Conservation (phyloP, 2,329 filamentous ascomycete genomes). For the Endothia cerciana region DNA sequence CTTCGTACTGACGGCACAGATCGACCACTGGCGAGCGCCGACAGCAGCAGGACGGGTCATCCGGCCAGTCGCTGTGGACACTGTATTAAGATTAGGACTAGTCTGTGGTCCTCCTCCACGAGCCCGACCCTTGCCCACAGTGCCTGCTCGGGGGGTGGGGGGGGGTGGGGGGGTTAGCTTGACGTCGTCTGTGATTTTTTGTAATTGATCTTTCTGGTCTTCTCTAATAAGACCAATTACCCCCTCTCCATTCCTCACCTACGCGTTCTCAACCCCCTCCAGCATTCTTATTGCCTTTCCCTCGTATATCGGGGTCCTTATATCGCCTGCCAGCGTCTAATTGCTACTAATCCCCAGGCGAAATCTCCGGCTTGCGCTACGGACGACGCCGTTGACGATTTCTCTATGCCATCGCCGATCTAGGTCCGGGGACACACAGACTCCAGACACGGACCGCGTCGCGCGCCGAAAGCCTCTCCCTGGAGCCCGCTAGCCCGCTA, state of each 20-base stretch:
- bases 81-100: not conserved
- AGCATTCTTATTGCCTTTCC: not conserved
- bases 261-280: not conserved
- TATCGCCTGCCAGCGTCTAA: not conserved
- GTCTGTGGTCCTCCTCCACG: not conserved
- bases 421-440: conserved; percentile 7
- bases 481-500: conserved; percentile 2
- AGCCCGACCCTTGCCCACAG: conserved; percentile 2
- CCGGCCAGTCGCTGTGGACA: conserved; percentile 15
- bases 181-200: not conserved
- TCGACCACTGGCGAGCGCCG: not conserved
- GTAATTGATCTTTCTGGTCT: not conserved
- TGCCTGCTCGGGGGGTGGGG: too few species aligned
- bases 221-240: conserved; percentile 10
- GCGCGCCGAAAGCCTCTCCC: conserved; percentile 2
- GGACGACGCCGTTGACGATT: conserved; percentile 4
- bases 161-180: too few species aligned
- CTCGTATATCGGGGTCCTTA: not conserved
- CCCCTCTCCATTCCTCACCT: not conserved
- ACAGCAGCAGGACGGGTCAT: not conserved
- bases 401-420: not conserved
- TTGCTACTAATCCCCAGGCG: not conserved
- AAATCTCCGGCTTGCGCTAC: conserved; percentile 5
- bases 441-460: conserved; percentile 7
- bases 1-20: not conserved